phyloP scores from a whole-genome alignment of 2,329 filamentous ascomycete genomes.

The Geosmithia morbida region DNA sequence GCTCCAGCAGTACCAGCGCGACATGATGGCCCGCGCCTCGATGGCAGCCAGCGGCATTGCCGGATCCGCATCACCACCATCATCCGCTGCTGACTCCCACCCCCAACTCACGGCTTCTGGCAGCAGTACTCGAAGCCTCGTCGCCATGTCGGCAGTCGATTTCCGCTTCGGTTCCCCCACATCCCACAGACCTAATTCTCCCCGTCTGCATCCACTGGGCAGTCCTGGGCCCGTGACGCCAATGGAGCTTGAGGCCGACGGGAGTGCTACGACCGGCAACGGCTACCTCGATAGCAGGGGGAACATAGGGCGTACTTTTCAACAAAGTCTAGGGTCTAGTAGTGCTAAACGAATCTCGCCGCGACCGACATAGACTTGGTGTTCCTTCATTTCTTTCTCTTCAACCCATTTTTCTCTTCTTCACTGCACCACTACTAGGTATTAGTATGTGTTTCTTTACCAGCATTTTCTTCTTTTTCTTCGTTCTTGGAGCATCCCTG shows the following conservation, averaged over 20 bases:
- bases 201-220: conserved; percentile 35
- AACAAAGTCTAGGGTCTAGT: background rate
- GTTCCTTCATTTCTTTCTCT: background rate
- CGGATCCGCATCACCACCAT: conserved; percentile 27
- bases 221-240: conserved; percentile 48
- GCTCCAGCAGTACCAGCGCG: conserved; percentile 43
- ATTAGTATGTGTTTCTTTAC: background rate
- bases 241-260: conserved; percentile 32
- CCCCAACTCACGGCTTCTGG: background rate
- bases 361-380: background rate
- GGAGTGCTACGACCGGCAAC: conserved; percentile 9
- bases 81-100: conserved; percentile 11
- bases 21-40: conserved; percentile 44
- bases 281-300: conserved; percentile 17
- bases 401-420: background rate
- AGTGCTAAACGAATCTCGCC: background rate
- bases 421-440: too few species aligned
- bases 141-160: background rate
- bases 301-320: background rate
- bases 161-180: conserved; percentile 3
- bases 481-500: background rate
- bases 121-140: background rate
- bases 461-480: background rate
- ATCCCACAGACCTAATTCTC: conserved; percentile 31
- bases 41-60: conserved; percentile 23